phyloP scores from a whole-genome alignment of 306 rosid genomes.

The Corylus americana region DNA sequence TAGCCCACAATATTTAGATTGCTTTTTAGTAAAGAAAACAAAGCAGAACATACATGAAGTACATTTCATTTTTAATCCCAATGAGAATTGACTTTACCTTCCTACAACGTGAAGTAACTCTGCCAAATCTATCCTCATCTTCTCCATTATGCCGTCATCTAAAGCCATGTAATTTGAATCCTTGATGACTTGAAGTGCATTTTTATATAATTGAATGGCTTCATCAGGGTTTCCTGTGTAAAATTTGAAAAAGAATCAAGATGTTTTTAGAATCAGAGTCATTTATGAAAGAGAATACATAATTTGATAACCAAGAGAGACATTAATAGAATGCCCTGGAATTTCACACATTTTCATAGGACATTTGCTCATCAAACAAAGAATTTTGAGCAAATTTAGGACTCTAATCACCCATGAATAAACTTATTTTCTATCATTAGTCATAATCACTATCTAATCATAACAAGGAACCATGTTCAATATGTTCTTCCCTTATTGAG shows the following conservation, averaged over 20 bases:
- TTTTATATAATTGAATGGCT: slow-evolving; percentile 65
- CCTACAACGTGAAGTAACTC: slow-evolving; percentile 82
- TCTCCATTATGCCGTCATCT: slow-evolving; percentile 72
- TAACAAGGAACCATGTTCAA: not conserved
- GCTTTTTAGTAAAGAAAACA: not conserved
- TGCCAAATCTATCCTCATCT: slow-evolving; percentile 82
- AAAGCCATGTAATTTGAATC: slow-evolving; percentile 69
- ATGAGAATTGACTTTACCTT: slow-evolving; percentile 47
- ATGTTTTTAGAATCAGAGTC: not conserved
- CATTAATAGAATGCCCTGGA: not conserved
- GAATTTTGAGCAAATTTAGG: not conserved
- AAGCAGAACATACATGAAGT: not conserved
- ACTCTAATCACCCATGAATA: not conserved
- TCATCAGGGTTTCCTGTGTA: slow-evolving; percentile 72
- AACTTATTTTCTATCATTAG: not conserved
- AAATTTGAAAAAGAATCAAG: slow-evolving; percentile 21
- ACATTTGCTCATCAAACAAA: not conserved
- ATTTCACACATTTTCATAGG: not conserved
- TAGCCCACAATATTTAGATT: not conserved
- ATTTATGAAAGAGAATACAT: not conserved
- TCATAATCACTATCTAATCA: not conserved
- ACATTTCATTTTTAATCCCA: slow-evolving; percentile 19
- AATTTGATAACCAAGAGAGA: not conserved
- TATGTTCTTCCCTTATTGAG: not conserved
- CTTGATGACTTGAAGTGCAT: slow-evolving; percentile 64